Conservation (phyloP, 129 eudicot species). For the Flaveria bidentis region DNA sequence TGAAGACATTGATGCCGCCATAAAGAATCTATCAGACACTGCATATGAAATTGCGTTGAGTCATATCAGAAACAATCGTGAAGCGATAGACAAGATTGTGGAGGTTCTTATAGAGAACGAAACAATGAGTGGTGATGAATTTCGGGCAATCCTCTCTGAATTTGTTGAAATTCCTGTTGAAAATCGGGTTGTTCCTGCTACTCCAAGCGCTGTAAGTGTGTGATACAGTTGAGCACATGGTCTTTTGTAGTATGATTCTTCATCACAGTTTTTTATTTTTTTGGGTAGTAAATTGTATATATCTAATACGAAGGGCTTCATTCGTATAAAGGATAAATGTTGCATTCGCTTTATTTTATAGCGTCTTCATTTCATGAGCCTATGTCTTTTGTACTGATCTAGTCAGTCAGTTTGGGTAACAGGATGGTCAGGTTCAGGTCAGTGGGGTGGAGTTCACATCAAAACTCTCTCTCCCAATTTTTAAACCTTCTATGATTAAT, state of each 20-base stretch:
- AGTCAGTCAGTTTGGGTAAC: no score
- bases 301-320: constrained; percentile 5
- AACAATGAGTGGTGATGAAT: constrained; percentile 90
- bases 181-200: constrained; percentile 61
- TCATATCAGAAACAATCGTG: constrained; percentile 82
- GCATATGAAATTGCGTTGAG: constrained; percentile 87
- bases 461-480: no score
- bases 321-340: background rate
- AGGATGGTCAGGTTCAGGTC: no score
- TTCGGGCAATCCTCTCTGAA: constrained; percentile 90
- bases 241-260: constrained; percentile 4
- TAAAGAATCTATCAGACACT: constrained; percentile 78
- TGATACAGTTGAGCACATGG: constrained; percentile 15
- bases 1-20: constrained; percentile 83
- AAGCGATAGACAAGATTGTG: constrained; percentile 94
- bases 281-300: constrained; percentile 24
- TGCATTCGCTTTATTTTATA: constrained; percentile 9
- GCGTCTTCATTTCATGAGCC: no score
- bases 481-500: no score
- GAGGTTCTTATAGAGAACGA: constrained; percentile 93
- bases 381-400: no score
- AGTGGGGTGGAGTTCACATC: no score
- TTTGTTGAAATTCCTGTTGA: constrained; percentile 87
- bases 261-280: constrained; percentile 6
- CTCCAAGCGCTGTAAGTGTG: constrained; percentile 45